phyloP scores from a whole-genome alignment of 768 basidiomycete genomes.

The Mycena galopus region DNA sequence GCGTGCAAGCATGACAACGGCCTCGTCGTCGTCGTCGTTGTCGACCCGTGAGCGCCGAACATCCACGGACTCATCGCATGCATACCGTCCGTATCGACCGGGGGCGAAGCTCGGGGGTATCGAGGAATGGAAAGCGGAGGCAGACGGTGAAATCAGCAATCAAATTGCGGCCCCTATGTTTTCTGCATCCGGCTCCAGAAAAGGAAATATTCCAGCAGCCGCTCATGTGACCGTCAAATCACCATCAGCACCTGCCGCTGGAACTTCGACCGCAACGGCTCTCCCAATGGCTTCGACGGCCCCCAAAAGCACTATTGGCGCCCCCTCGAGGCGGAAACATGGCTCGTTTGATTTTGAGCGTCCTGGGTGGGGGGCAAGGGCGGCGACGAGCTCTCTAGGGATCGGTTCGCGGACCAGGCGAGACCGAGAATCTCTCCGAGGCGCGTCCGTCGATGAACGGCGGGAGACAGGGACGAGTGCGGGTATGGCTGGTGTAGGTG shows the following conservation, averaged over 20 bases:
- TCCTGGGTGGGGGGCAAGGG: constrained; percentile 64
- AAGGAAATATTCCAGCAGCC: background rate
- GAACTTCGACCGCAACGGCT: constrained; percentile 20
- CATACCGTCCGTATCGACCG: constrained; percentile 22
- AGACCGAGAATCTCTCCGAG: constrained; percentile 31
- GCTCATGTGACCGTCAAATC: constrained; percentile 23
- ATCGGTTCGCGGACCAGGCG: constrained; percentile 49
- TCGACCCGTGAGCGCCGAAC: constrained; percentile 29
- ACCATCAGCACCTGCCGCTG: background rate
- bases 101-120: constrained; percentile 25
- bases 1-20: constrained; percentile 14
- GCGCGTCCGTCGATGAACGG: constrained; percentile 26
- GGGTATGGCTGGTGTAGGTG: constrained; percentile 35
- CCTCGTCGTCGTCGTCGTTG: constrained; percentile 6
- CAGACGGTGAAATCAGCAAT: background rate
- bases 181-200: constrained; percentile 1
- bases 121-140: constrained; percentile 21
- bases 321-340: constrained; percentile 55
- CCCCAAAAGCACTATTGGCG: constrained; percentile 19
- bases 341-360: constrained; percentile 86
- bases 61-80: constrained; percentile 30
- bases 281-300: constrained; percentile 7
- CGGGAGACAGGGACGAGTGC: constrained; percentile 9
- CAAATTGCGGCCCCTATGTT: background rate
- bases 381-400: constrained; percentile 48